phyloP scores from a whole-genome alignment of 768 basidiomycete genomes.

The Podaxis mareebaensis region DNA sequence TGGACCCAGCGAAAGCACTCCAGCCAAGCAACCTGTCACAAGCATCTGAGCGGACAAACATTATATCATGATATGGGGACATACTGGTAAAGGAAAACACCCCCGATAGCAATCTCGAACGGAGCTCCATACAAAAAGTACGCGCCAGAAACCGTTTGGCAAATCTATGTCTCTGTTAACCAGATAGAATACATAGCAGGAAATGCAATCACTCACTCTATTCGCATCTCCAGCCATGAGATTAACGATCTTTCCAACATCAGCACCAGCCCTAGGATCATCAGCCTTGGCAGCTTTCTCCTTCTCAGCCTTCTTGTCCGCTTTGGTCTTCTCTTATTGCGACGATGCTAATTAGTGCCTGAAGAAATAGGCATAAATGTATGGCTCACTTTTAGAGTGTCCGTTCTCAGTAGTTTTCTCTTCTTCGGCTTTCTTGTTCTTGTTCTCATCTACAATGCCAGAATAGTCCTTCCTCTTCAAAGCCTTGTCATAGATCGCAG shows the following conservation, averaged over 20 bases:
- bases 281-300: slow-evolving; percentile 33
- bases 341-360: not conserved
- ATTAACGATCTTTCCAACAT: slow-evolving; percentile 88
- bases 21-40: slow-evolving; percentile 54
- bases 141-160: slow-evolving; percentile 51
- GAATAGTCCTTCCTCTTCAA: slow-evolving; percentile 83
- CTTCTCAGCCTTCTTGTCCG: slow-evolving; percentile 37
- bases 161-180: slow-evolving; percentile 32
- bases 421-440: slow-evolving; percentile 31
- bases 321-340: slow-evolving; percentile 29
- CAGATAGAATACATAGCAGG: not conserved
- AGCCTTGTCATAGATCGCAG: slow-evolving; percentile 86
- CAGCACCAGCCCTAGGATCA: slow-evolving; percentile 75
- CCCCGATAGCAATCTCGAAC: slow-evolving; percentile 75
- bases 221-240: slow-evolving; percentile 84
- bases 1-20: slow-evolving; percentile 76
- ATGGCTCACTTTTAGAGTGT: not conserved
- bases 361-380: not conserved
- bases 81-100: slow-evolving; percentile 76
- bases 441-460: slow-evolving; percentile 62
- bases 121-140: slow-evolving; percentile 79
- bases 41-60: not conserved
- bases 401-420: slow-evolving; percentile 26
- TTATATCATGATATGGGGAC: slow-evolving; percentile 18
- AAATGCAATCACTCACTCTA: slow-evolving; percentile 32